phyloP scores from a whole-genome alignment of 208 protist species.

The Angomonas ambiguus region DNA sequence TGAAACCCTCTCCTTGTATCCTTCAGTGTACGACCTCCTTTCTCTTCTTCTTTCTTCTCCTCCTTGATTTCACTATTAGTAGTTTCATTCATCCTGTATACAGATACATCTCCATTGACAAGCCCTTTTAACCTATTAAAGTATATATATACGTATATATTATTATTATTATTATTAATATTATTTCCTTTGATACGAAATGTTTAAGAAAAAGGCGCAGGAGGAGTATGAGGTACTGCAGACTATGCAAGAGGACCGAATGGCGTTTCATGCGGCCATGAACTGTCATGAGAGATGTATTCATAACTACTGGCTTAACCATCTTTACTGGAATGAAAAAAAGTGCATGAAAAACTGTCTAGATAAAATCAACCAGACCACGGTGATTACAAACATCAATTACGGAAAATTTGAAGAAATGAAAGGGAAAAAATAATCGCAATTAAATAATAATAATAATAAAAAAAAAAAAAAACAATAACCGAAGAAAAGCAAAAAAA shows the following conservation, averaged over 20 bases:
- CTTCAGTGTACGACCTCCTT: no score
- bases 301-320: constrained; percentile 68
- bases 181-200: background rate
- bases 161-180: background rate
- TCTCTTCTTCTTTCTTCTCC: no score
- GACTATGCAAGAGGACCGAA: constrained; percentile 85
- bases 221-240: constrained; percentile 84
- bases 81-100: background rate
- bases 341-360: constrained; percentile 87
- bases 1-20: no score
- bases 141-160: background rate
- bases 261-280: constrained; percentile 65
- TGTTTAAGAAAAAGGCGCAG: constrained; percentile 6
- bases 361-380: constrained; percentile 80
- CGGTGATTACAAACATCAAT: constrained; percentile 83
- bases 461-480: constrained; percentile 18
- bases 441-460: no score
- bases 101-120: background rate
- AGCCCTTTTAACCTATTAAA: background rate
- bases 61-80: no score
- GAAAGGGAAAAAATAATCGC: no score
- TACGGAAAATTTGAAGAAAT: constrained; percentile 82
- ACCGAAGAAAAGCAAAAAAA: background rate
- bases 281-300: constrained; percentile 83
- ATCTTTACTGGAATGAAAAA: constrained; percentile 72